Evolutionary conservation across 768 basidiomycete genomes (phyloP).

Genomic region (Rhizopogon salebrosus): DNA sequence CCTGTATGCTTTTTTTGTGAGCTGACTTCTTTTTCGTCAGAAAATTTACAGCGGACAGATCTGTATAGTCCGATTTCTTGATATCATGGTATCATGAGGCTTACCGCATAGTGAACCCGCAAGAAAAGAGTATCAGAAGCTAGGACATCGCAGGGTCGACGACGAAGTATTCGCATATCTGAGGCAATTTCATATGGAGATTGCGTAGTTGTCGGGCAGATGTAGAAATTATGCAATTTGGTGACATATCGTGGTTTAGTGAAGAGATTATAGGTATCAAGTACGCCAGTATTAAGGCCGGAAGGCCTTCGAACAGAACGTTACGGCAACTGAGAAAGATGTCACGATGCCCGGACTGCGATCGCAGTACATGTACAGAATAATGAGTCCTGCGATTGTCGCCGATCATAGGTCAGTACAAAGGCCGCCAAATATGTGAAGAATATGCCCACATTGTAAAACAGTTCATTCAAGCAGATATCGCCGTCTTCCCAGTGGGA

Average conservation of each 20-base stretch:
- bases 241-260: conserved; percentile 2
- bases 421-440: conserved; percentile 2
- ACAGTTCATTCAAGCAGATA: conserved; percentile 72
- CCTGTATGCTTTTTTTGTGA: neutral
- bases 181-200: neutral
- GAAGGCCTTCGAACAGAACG: neutral
- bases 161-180: neutral
- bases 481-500: conserved; percentile 91
- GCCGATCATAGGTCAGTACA: neutral
- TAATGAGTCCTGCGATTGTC: conserved; percentile 54
- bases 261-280: conserved; percentile 15
- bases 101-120: neutral
- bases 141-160: neutral
- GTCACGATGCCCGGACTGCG: conserved; percentile 45
- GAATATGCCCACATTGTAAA: conserved; percentile 57
- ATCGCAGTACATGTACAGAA: conserved; percentile 64
- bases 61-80: neutral
- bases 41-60: neutral
- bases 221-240: neutral
- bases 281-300: neutral
- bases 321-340: neutral
- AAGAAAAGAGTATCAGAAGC: too few relatives aligned
- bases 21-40: neutral
- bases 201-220: neutral
- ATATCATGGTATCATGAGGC: neutral